A percentile compares a stretch with the other conserved stretches of the same genome.
Evolutionary conservation across 148 eudicot species (phyloP).

Genomic region (Rhododendron henanense): DNA sequence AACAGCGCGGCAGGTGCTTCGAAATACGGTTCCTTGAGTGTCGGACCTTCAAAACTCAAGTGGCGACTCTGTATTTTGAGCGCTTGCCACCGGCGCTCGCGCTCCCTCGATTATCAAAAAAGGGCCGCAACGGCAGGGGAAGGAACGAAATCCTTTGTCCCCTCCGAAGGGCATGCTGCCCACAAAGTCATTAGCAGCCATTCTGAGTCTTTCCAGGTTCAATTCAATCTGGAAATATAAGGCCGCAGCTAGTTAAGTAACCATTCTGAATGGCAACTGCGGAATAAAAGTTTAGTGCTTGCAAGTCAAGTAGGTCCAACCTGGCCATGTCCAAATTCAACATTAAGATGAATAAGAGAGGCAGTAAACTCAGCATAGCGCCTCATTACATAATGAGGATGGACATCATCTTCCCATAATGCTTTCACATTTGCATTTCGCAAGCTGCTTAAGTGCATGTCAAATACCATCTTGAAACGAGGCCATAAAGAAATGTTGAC

Average conservation of each 20-base stretch:
- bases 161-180: too few relatives aligned
- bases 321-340: constrained; percentile 97
- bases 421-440: constrained; percentile 79
- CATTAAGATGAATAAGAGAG: constrained; percentile 87
- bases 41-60: too few relatives aligned
- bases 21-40: too few relatives aligned
- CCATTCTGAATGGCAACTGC: not conserved
- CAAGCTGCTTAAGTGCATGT: constrained; percentile 86
- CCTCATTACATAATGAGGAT: constrained; percentile 94
- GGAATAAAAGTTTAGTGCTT: not conserved
- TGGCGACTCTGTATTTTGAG: too few relatives aligned
- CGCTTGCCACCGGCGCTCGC: too few relatives aligned
- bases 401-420: constrained; percentile 98
- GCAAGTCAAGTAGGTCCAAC: constrained; percentile 26
- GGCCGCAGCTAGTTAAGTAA: not conserved
- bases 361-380: constrained; percentile 97
- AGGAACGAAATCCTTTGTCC: too few relatives aligned
- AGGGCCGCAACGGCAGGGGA: too few relatives aligned
- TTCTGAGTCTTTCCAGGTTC: constrained; percentile 88
- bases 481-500: constrained; percentile 94
- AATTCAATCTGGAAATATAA: constrained; percentile 69
- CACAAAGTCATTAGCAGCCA: constrained; percentile 88
- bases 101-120: too few relatives aligned
- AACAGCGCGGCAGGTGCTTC: too few relatives aligned
- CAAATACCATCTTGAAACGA: constrained; percentile 95